Evolutionary conservation across 1,284 basidiomycete species (phyloP), one percentile per base, ranked within the genome.

Genomic region (Boletus mariae): DNA sequence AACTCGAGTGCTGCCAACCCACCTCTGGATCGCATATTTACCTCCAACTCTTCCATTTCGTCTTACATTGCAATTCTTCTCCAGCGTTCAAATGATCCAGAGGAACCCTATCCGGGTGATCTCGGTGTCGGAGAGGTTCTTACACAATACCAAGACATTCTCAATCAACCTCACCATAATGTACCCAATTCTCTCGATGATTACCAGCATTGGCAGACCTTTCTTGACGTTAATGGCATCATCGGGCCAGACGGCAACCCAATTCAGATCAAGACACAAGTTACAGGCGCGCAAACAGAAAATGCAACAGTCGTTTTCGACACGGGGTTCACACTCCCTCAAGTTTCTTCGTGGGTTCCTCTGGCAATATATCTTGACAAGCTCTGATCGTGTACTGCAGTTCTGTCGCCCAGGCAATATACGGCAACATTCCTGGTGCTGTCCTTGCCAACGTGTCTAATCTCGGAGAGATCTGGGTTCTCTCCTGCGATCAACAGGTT

Each of bases 271-370:
- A 70, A 62, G 8, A 75, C 78, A 1, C 65, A 65, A 20, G 80
- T 83, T 3, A 67, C 73, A 43, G 63, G 73, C 29, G 56, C 62
- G 15, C 72, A 76, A 51, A 70, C 70, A 34, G 70, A 72, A 17
- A 78, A 79, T 59, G 67, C 79, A 8, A 80, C 78, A 2, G 80
- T 78, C 17, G 72, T 87, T n/a, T 73, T 89, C 49, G 85, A 88
- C 61, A 80, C 82, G 3, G 86, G 86, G 0, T 88, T 85, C 64
- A 78, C 82, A 2, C 68, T 87, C n/a, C 79, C 84, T 17, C 85
- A 87, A 63, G 75, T 86, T 35, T 76, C 83, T 44, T 63, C 70
- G 81, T 83, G 64, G 45, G 75, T 69, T 28, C 13, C 1, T 20
- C 13, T 13, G 9, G 0, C 11, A 0, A 15, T 23, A 20, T 29